Evolutionary conservation across 2,329 filamentous ascomycete species (phyloP), one percentile per base, ranked within the genome.

Genomic region (Xylaria sp.): DNA sequence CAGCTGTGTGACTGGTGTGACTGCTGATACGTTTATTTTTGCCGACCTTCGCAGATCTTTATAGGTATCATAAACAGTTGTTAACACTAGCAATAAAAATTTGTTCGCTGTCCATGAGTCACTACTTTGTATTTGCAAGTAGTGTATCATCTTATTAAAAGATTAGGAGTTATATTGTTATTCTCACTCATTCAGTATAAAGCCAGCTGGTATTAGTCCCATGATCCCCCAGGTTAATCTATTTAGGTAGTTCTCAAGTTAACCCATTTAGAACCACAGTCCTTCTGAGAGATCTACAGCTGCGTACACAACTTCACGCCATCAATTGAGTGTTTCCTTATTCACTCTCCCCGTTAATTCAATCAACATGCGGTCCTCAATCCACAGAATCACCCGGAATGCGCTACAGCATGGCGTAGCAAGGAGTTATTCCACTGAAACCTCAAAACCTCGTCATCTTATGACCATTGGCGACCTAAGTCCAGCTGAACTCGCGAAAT

Each of bases 401-500:
- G 61, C 81, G 27, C 81, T 83, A 63, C 76, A 77, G 66, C 79
- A 85, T 68, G 75, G 80, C 31, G 84, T 84, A 67, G 83, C 83
- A 65, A 84, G 84, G 73, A 61, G 65, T 13, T 70, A 70, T 66
- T 67, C 36, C 49, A 55, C 59, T 58, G 27, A 70, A 54, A 7
- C 53, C 61, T 31, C 63, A 22, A 65, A 53, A 29, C 92, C 93
- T 55, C 91, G 96, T 71, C 95, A 98, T 84, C 85, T 99, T 59
- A 90, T 97, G 81, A 96, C 94, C 61, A 97, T 97, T 75, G 89
- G 90, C 60, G 94, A 99, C 77, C 86, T 99, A 65, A 90, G 90
- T 1, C 86, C 93, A 6, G 81, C 85, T 51, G 96, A 99, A 81
- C 89, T 99, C 74, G 88, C 89, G 38, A 89, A 88, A 27, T 87